These are phyloP conservation scores for Kwoniella shandongensis DNA, from an alignment of 768 basidiomycete species.

Conservation along the genomic window DNA sequence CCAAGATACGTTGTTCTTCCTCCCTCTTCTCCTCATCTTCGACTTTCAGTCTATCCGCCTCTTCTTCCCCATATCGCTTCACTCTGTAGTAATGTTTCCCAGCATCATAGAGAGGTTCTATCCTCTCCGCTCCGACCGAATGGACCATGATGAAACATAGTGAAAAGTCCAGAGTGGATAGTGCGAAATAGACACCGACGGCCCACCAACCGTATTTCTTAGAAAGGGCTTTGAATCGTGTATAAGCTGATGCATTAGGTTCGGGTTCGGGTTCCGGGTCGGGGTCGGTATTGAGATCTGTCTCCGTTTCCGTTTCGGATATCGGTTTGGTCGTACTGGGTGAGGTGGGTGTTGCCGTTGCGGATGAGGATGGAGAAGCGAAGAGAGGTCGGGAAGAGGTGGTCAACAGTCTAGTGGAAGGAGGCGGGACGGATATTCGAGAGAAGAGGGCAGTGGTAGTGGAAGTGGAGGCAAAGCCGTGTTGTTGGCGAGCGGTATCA, in stretches of 20 bases:
- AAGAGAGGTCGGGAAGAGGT: background rate
- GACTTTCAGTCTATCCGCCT: conserved; percentile 19
- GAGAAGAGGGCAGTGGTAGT: too few relatives aligned
- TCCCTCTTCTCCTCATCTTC: conserved; percentile 31
- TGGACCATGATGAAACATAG: conserved; percentile 82
- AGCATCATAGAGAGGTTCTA: conserved; percentile 63
- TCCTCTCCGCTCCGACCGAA: conserved; percentile 85
- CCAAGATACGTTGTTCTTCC: conserved; percentile 21
- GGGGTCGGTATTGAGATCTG: conserved; percentile 9
- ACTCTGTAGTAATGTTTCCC: conserved; percentile 50
- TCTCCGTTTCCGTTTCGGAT: background rate
- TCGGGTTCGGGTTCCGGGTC: conserved; percentile 22
- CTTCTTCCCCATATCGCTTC: conserved; percentile 33
- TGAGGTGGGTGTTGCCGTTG: background rate
- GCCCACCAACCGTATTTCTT: conserved; percentile 96
- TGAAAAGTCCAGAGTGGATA: conserved; percentile 76
- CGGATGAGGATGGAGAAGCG: background rate
- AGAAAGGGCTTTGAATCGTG: conserved; percentile 60
- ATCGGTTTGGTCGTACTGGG: background rate
- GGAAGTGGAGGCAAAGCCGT: too few relatives aligned
- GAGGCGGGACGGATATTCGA: too few relatives aligned
- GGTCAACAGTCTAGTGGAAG: background rate
- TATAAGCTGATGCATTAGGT: conserved; percentile 22
- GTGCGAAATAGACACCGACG: conserved; percentile 77
- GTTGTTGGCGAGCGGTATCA: too few relatives aligned